These are phyloP conservation scores for Corymbia calophylla DNA, from an alignment of 441 rosid genomes.

Conservation along the genomic window DNA sequence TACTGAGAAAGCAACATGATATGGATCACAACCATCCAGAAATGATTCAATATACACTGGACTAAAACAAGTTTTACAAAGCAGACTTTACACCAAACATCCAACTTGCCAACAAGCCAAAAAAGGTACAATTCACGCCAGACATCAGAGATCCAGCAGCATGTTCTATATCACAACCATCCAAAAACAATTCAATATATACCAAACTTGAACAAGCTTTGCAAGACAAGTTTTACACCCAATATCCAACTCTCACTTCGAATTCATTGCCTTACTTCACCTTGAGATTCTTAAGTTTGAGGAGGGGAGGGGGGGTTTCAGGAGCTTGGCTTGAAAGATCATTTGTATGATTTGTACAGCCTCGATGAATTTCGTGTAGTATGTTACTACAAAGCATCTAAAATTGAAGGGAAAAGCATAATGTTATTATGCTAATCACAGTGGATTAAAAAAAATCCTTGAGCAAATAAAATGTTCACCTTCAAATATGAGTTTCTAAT, in stretches of 20 bases:
- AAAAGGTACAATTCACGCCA: background rate
- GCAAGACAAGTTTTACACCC: background rate
- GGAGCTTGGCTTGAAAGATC: background rate
- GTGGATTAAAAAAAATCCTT: background rate
- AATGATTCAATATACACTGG: background rate
- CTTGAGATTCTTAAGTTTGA: background rate
- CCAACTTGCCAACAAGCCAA: background rate
- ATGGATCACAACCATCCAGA: background rate
- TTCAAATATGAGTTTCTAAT: background rate
- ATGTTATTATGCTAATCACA: background rate
- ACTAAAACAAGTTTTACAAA: background rate
- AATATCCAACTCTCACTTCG: background rate
- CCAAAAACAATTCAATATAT: too few species aligned
- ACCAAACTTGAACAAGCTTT: background rate
- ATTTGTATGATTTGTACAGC: background rate
- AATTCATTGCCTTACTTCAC: background rate
- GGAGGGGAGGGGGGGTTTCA: background rate
- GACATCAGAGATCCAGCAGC: background rate
- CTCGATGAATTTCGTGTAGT: background rate
- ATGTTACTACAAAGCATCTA: background rate
- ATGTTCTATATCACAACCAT: background rate
- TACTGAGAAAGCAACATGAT: background rate
- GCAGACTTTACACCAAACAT: rapidly evolving
- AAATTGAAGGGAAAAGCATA: background rate
- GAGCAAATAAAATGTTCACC: background rate